A percentile compares a stretch with the other conserved stretches of the same genome.
Conservation (phyloP, 2,329 filamentous ascomycete genomes). For the Beauveria sp. region DNA sequence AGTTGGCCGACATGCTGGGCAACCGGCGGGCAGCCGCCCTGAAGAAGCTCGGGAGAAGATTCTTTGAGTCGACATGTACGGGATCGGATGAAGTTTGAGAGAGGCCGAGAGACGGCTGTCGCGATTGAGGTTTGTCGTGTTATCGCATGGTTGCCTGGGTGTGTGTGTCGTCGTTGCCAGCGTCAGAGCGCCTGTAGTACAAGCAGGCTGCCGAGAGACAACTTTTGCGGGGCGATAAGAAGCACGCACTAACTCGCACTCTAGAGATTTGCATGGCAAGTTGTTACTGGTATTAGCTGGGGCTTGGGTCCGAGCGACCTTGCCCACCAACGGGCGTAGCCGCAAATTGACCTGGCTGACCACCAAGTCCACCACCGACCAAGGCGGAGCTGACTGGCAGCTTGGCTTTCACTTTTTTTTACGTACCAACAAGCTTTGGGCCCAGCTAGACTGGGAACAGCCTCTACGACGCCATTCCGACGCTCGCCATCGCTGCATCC, state of each 20-base stretch:
- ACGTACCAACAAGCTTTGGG: neutral
- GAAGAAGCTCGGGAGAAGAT: neutral
- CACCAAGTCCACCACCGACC: neutral
- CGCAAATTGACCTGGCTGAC: conserved; percentile 8
- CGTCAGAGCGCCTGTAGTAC: neutral
- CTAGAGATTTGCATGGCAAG: neutral
- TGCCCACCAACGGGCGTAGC: conserved; percentile 4
- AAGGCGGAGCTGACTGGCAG: neutral
- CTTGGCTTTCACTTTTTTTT: conserved; percentile 2
- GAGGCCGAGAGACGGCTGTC: neutral
- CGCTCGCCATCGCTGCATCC: neutral
- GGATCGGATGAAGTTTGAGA: neutral
- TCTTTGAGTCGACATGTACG: neutral
- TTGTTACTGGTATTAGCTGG: neutral
- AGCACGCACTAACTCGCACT: neutral
- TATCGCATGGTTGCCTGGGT: neutral
- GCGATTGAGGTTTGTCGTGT: neutral
- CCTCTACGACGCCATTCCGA: neutral
- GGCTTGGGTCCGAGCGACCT: neutral
- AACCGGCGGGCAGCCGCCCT: neutral
- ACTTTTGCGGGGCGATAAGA: conserved; percentile 1
- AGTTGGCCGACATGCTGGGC: conserved; percentile 76
- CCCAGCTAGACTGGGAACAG: neutral
- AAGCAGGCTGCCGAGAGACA: neutral
- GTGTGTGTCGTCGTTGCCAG: neutral